Evolutionary conservation across 805 yeast genomes (phyloP), one percentile per base, ranked within the genome.

Genomic region (Clavispora fructus): DNA sequence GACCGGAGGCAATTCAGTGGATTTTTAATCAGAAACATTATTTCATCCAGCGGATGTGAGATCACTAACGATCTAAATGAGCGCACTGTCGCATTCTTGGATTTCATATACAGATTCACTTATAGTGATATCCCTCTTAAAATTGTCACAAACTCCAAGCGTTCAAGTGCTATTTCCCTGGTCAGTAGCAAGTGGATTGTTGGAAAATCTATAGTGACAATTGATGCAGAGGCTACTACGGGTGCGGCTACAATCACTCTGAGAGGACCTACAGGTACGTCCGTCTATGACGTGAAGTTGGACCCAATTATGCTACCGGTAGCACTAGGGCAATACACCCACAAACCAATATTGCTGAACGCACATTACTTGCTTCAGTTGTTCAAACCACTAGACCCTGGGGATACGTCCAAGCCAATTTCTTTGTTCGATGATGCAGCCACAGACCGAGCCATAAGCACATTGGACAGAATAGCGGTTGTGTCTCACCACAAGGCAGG

Each of bases 401-500:
- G 54, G 6, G 52, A 55, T 6, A 44, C 55, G 4, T 43, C 58
- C 3, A 74, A 71, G 50, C 85, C 85, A 3, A 51, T 79, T 4
- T 75, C 80, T 2, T 60, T 83, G 9, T 70, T 77, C 7, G 77
- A 77, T 26, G 85, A 79, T 44, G 50, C 71, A 1, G 50, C 59
- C 59, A 74, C 62, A 51, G 72, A 13, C 51, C 71, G 59, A 28
- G 86, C 91, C 0, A 58, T 89, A 16, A 61, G 75, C 6, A 73
- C 81, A 14, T 70, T 89, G 48, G 96, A 88, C 56, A 66, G 90
- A 14, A 80, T 86, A 1, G 95, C 96, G 0, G 81, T 83, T 7
- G 85, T 85, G 5, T 86, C 83, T 40, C 83, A 83, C 54, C 88
- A 83, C 61, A 89, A 88, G 59, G 77, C 85, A 35, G 96, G 96